Base-by-base conservation (phyloP, 202 grass and related monocot species). In the Bolboschoenoplectus hybrid region DNA sequence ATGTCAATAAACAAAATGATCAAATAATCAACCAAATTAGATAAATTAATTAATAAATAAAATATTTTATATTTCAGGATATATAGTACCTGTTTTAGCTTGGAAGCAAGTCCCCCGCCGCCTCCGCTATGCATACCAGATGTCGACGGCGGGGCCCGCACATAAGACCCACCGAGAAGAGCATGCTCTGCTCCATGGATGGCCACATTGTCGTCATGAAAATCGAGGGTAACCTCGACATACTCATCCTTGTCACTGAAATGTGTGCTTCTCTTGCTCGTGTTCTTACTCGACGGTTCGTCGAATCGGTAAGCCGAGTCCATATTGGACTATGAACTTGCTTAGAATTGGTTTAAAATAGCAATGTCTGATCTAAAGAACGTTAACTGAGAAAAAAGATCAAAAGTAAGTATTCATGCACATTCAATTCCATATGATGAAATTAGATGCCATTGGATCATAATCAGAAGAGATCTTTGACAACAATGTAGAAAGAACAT, bases 201-300 rank as follows among this genome's bases (percentile, higher is more conserved):
- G 32, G 91, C 47, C 26, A 94, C 84, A 40, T 82, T 47, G 56
- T 74, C 89, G 38, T 80, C 92, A 6, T 77, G 51, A 52, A 94
- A 66, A 78, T 94, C 92, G 26, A 97, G 60, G 32, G 91, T 97
- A 50, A 97, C 88, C 91, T 97, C 95, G 0, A 97, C 86, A 85
- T 91, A 93, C 82, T 89, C 88, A 10, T 94, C 89, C 43, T 90
- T 89, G 19, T 90, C 95, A 85, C 92, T 91, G 81, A 94, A 91
- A 87, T 92, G 71, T 64, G 92, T 84, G 74, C 57, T 90, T 86
- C 89, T 85, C 51, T 89, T 91, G 88, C 62, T 87, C 3, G 32
- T 73, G 82, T 57, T 83, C 81, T 86, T 89, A 77, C 47, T 81
- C 4, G 52, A 76, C 5, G 86, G 43, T 13, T 81, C 74, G 3